phyloP scores from a whole-genome alignment of 2,329 filamentous ascomycete species.

The Hypocrella siamensis region DNA sequence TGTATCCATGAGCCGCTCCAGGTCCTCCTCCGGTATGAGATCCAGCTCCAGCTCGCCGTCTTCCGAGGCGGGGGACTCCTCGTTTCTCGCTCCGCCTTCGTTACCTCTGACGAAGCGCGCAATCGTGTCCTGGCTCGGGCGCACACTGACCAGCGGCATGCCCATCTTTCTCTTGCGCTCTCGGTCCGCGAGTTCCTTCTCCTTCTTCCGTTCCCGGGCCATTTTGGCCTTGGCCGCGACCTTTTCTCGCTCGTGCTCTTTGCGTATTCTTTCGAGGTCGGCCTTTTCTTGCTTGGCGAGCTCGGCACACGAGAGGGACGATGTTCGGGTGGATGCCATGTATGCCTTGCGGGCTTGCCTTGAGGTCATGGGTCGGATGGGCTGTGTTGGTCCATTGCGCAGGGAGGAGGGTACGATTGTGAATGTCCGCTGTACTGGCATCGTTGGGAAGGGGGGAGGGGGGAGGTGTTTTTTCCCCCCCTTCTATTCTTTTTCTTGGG shows the following conservation, averaged over 20 bases:
- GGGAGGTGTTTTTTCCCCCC: neutral
- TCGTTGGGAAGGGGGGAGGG: conserved; percentile 6
- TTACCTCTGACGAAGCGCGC: conserved; percentile 30
- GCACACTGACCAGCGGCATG: conserved; percentile 35
- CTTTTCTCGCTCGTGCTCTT: conserved; percentile 34
- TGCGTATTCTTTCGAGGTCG: conserved; percentile 39
- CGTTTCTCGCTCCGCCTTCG: conserved; percentile 9
- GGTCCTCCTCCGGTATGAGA: conserved; percentile 9
- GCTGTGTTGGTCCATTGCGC: conserved; percentile 1
- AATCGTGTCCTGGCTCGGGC: conserved; percentile 42
- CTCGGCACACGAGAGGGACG: conserved; percentile 24
- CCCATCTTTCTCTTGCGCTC: conserved; percentile 36
- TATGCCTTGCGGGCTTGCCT: conserved; percentile 25
- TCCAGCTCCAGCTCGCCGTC: conserved; percentile 2
- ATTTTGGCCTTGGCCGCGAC: conserved; percentile 29
- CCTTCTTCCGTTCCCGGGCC: conserved; percentile 38
- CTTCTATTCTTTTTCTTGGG: too few relatives aligned
- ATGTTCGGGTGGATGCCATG: conserved; percentile 16
- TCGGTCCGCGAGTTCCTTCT: conserved; percentile 31
- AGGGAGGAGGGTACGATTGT: conserved; percentile 22
- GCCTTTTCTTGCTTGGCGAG: conserved; percentile 21
- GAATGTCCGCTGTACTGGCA: conserved; percentile 27
- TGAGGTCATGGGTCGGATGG: conserved; percentile 18
- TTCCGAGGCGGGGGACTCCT: neutral
- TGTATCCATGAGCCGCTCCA: too few relatives aligned